Evolutionary conservation across 306 rosid genomes (phyloP).

Genomic region (Ceratonia siliqua): DNA sequence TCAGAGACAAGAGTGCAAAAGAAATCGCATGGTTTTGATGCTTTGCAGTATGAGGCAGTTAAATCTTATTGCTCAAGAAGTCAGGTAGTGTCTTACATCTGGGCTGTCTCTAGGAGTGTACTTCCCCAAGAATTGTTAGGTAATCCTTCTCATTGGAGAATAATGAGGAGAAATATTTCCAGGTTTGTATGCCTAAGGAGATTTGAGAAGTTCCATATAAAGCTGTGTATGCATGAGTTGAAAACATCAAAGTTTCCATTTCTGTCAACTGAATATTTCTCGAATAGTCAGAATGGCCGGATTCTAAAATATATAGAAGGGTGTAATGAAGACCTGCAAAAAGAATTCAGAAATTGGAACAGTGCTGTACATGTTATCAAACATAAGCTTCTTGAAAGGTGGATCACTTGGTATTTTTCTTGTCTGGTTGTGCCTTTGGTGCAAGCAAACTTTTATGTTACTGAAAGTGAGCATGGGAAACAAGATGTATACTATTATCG

Average conservation of each 20-base stretch:
- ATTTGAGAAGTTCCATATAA: slow-evolving; percentile 71
- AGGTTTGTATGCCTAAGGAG: slow-evolving; percentile 70
- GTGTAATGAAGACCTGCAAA: slow-evolving; percentile 26
- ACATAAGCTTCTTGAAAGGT: slow-evolving; percentile 64
- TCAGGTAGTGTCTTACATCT: slow-evolving; percentile 85
- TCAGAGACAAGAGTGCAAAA: slow-evolving; percentile 31
- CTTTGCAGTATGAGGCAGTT: slow-evolving; percentile 42
- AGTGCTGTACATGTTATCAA: slow-evolving; percentile 47
- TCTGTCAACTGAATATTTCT: slow-evolving; percentile 49
- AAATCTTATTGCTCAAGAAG: slow-evolving; percentile 60
- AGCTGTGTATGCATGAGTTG: slow-evolving; percentile 66
- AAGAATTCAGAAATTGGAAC: slow-evolving; percentile 40
- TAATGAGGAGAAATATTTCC: slow-evolving; percentile 68
- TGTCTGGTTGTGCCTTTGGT: slow-evolving; percentile 69
- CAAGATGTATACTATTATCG: slow-evolving; percentile 70
- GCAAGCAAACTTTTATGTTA: slow-evolving; percentile 86
- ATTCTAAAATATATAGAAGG: slow-evolving; percentile 32
- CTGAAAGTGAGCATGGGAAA: slow-evolving; percentile 76
- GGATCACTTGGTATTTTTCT: slow-evolving; percentile 89
- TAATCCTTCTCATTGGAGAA: slow-evolving; percentile 72
- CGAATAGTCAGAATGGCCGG: slow-evolving; percentile 38
- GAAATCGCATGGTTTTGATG: slow-evolving; percentile 37
- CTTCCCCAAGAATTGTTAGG: slow-evolving; percentile 82
- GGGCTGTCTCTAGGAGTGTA: slow-evolving; percentile 88
- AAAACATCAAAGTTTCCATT: slow-evolving; percentile 69